A percentile compares a stretch with the other conserved stretches of the same genome.
Evolutionary conservation across 2,329 filamentous ascomycete genomes (phyloP).

Genomic region (Penicillium concentricum): DNA sequence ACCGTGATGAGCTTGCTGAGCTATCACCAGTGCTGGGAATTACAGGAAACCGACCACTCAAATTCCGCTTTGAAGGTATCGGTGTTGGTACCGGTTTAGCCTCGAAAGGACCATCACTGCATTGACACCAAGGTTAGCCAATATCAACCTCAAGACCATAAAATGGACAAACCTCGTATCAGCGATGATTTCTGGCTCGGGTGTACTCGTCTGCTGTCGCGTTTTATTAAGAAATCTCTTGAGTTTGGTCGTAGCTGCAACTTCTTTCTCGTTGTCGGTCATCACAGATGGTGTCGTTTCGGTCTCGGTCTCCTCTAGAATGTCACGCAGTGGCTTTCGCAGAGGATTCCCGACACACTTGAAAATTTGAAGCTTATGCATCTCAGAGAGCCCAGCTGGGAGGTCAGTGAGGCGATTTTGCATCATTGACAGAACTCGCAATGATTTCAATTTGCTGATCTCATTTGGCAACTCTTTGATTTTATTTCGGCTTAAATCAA

Average conservation of each 20-base stretch:
- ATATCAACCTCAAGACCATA: not conserved
- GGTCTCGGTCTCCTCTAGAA: constrained; percentile 64
- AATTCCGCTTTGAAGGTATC: constrained; percentile 49
- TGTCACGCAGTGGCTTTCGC: constrained; percentile 71
- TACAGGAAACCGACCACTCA: constrained; percentile 60
- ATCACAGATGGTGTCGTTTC: constrained; percentile 58
- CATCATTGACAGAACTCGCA: constrained; percentile 85
- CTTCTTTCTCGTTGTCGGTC: constrained; percentile 61
- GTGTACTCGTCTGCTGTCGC: constrained; percentile 41
- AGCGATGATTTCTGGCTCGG: constrained; percentile 48
- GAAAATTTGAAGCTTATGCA: constrained; percentile 82
- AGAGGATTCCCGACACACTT: constrained; percentile 89
- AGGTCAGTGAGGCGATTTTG: constrained; percentile 84
- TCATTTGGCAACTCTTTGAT: constrained; percentile 74
- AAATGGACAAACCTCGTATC: constrained; percentile 41
- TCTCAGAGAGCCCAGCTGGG: constrained; percentile 80
- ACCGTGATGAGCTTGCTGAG: constrained; percentile 65
- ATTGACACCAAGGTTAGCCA: constrained; percentile 23
- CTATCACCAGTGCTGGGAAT: constrained; percentile 52
- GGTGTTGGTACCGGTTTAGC: constrained; percentile 69
- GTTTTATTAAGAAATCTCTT: constrained; percentile 55
- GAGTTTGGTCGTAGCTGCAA: constrained; percentile 59
- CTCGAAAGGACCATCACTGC: constrained; percentile 71
- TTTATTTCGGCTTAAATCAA: constrained; percentile 88
- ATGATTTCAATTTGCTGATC: constrained; percentile 74